Percentiles rank a stretch among this genome's conserved stretches.
These are phyloP conservation scores for Mycena chlorophos DNA, from an alignment of 768 basidiomycete genomes.

Conservation along the genomic window DNA sequence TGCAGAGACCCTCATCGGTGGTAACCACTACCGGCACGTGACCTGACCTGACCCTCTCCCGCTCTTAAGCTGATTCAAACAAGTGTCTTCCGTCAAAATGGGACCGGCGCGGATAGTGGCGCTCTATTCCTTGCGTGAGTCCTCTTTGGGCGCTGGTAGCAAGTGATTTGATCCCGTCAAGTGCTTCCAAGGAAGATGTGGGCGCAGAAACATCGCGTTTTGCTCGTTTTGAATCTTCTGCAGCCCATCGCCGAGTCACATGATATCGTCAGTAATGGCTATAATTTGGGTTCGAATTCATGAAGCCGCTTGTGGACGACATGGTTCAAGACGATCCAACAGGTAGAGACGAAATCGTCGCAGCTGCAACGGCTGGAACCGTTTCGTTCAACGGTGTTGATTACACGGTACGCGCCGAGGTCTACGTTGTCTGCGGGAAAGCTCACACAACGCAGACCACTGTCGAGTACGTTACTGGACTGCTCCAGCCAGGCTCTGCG, in stretches of 20 bases:
- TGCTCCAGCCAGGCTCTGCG: constrained; percentile 38
- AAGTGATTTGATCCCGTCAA: neutral
- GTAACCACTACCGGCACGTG: constrained; percentile 48
- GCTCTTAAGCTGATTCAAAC: neutral
- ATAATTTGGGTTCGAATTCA: constrained; percentile 46
- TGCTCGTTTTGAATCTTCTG: neutral
- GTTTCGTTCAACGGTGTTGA: constrained; percentile 29
- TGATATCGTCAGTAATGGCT: constrained; percentile 43
- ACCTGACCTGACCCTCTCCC: neutral
- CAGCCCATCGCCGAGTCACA: constrained; percentile 28
- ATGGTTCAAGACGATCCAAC: neutral
- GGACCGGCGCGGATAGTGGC: constrained; percentile 25
- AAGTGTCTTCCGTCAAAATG: constrained; percentile 48
- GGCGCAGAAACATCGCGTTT: neutral
- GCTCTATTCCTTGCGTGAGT: constrained; percentile 52
- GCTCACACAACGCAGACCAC: constrained; percentile 23
- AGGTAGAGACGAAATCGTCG: constrained; percentile 10
- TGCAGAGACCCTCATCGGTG: constrained; percentile 42
- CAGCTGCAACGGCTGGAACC: constrained; percentile 7
- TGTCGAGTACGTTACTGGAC: constrained; percentile 39
- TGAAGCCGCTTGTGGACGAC: constrained; percentile 12
- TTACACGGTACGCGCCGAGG: constrained; percentile 28
- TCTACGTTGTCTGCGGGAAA: constrained; percentile 26
- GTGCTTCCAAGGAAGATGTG: constrained; percentile 16
- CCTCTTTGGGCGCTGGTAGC: neutral